Base-by-base conservation (phyloP, 169 alveolate species). In the Neospora caninum region DNA sequence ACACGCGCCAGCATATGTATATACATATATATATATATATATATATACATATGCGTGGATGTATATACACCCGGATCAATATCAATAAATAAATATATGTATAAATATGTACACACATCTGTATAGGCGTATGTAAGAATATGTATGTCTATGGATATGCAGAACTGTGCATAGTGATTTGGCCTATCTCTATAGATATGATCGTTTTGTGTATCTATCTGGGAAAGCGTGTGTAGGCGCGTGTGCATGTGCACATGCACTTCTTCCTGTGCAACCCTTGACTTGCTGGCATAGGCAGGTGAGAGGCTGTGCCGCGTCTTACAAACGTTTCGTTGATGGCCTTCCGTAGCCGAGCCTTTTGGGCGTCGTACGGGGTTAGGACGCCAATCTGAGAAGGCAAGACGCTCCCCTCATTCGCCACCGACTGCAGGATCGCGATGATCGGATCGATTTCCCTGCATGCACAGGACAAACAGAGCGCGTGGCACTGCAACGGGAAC, bases 351-450 rank as follows among this genome's bases (percentile, higher is more conserved):
- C 91, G 92, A 13, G 94, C 84, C 43, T 92, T 95, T 95, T 95
- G 96, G 34, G 94, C 95, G 64, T 92, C 94, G 88, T 95, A 95
- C 36, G 96, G 95, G 34, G 95, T 93, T 18, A 95, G 84, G 41
- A 95, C 54, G 53, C 96, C 96, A 53, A 94, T 92, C 39, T 94
- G 94, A 29, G 94, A 78, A 10, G 94, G 92, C 29, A 84, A 83
- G 69, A 93, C 88, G 49, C 92, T 67, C 41, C 95, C 92, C 42
- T 83, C 78, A 54, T 92, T 84, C 42, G 83, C 41, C 39, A 86
- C 95, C 53, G 92, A 84, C 92, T 88, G 42, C 80, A 93, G 36
- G 36, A 93, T 93, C 53, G 95, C 93, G 92, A 87, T n/a, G 54
- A 93, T 87, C 69, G 93, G 93, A 43, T 93, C 95, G 87, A 87